A percentile compares a stretch with the other conserved stretches of the same genome.
phyloP scores from a whole-genome alignment of 2,329 filamentous ascomycete genomes.

The Alternaria conjuncta region DNA sequence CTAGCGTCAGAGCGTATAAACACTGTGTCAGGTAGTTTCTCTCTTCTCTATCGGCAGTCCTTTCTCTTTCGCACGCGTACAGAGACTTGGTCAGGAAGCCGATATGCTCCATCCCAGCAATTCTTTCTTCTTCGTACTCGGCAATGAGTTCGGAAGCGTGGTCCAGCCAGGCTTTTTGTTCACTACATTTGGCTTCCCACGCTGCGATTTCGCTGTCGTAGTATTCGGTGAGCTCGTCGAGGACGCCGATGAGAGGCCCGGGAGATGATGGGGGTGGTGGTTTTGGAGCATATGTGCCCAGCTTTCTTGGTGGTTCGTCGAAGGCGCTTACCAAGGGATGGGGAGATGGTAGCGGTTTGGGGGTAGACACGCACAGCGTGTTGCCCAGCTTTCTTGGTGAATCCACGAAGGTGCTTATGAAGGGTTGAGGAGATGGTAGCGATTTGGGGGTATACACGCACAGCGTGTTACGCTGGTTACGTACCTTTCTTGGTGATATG shows the following conservation, averaged over 20 bases:
- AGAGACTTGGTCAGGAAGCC: not conserved
- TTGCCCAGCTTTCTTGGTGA: not conserved
- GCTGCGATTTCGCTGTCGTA: not conserved
- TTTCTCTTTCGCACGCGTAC: not conserved
- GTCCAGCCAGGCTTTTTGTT: not conserved
- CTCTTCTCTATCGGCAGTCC: too few relatives aligned
- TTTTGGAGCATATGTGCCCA: not conserved
- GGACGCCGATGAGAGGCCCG: not conserved
- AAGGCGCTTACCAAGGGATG: not conserved
- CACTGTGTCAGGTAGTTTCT: not conserved
- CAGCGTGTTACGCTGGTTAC: not conserved
- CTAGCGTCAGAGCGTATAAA: not conserved
- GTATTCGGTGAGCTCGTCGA: not conserved
- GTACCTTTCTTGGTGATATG: not conserved
- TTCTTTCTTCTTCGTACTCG: not conserved
- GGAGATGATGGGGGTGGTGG: not conserved
- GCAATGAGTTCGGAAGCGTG: not conserved
- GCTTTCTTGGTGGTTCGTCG: not conserved
- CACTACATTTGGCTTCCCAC: not conserved
- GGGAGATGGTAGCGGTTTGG: not conserved
- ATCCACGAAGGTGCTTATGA: not conserved
- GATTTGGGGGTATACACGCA: not conserved
- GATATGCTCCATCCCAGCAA: not conserved
- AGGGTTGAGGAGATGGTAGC: not conserved
- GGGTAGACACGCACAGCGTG: not conserved